A percentile compares a stretch with the other conserved stretches of the same genome.
Conservation (phyloP, 2,329 filamentous ascomycete species). For the Pseudogymnoascus sp. region DNA sequence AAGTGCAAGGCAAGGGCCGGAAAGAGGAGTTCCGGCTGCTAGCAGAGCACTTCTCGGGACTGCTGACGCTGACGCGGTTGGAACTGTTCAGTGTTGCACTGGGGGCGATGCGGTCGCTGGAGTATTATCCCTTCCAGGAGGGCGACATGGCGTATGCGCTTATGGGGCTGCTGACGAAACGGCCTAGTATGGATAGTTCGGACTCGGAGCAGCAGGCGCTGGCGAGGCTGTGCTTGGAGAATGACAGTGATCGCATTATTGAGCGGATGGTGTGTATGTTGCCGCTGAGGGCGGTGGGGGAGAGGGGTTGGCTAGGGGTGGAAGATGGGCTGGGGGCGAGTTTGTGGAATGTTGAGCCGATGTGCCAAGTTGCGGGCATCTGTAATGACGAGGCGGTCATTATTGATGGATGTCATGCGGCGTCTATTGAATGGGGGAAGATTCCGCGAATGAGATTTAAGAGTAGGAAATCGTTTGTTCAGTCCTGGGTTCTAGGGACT, state of each 20-base stretch:
- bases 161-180: constrained; percentile 26
- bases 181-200: constrained; percentile 18
- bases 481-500: background rate
- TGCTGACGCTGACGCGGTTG: constrained; percentile 22
- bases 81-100: constrained; percentile 23
- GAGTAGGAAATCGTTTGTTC: background rate
- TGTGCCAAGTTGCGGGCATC: constrained; percentile 27
- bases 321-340: constrained; percentile 23
- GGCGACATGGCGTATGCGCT: constrained; percentile 29
- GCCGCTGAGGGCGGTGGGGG: background rate
- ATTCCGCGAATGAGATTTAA: constrained; percentile 21
- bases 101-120: constrained; percentile 18
- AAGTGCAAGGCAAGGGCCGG: background rate
- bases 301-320: constrained; percentile 16
- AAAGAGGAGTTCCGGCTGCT: constrained; percentile 18
- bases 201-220: constrained; percentile 26
- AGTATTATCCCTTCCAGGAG: constrained; percentile 8
- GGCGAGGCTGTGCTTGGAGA: constrained; percentile 26
- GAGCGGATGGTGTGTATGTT: constrained; percentile 26
- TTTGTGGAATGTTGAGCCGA: constrained; percentile 28
- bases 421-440: constrained; percentile 28
- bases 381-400: constrained; percentile 26
- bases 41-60: constrained; percentile 24
- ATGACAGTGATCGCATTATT: constrained; percentile 27
- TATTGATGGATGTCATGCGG: constrained; percentile 25